Base-by-base conservation (phyloP, 208 protist species). In the Trypanosoma vivax region DNA sequence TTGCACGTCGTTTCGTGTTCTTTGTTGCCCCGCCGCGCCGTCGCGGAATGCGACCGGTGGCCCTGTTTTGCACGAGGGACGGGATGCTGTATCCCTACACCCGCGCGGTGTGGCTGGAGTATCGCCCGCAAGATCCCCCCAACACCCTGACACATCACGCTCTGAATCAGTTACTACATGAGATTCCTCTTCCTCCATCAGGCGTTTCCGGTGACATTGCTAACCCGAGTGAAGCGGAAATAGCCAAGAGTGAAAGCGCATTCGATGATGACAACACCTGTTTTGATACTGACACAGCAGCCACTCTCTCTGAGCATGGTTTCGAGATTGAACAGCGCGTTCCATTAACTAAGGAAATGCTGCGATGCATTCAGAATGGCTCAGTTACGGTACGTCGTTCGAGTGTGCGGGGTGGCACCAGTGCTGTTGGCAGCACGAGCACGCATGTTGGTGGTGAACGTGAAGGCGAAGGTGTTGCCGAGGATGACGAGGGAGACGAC, bases 221-320 rank as follows among this genome's bases (percentile, higher is more conserved):
- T 24, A 62, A 72, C 41, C 58, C 49, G 1, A 65, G 56, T 34
- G 65, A 72, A 40, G 37, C 39, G 35, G 55, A 58, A 35, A 34
- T 43, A 29, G 28, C 40, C 2, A 72, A 64, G 50, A 65, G 51
- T 35, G 65, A 65, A 31, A 61, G 57, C 34, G 54, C 24, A 16
- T 66, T 72, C 34, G 57, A 72, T 33, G 57, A 65, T 38, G 65
- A 72, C 29, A 57, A 66, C 40, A 61, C 59, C 2, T 54, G 45
- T 13, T 61, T 33, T 40, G 65, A 72, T 24, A 62, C 65, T 11
- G 62, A 69, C 29, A 69, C 62, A 24, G 62, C 55, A 14, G 25
- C 58, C 1, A 69, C 50, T 19, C 42, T 42, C 3, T 70, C 50
- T 11, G 64, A 70, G 18, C 58, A 54, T 25, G 55, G 51, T 7